These are phyloP conservation scores for Telfairia occidentalis DNA, from an alignment of 331 rosid species.

Conservation along the genomic window DNA sequence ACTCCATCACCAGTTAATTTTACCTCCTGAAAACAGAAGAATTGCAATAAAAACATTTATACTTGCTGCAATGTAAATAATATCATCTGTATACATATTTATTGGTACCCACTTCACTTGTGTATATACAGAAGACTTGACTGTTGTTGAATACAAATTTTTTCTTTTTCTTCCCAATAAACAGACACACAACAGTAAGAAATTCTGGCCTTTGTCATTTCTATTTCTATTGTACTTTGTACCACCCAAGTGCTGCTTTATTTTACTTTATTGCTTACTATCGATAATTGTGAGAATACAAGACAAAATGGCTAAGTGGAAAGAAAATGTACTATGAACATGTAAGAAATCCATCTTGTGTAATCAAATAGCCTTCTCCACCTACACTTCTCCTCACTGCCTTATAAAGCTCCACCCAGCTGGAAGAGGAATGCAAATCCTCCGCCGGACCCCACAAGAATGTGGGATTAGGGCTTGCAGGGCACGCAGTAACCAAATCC, in stretches of 20 bases:
- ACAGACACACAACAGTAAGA: neutral
- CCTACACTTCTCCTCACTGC: constrained; percentile 58
- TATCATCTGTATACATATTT: neutral
- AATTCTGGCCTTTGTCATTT: neutral
- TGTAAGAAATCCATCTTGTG: constrained; percentile 14
- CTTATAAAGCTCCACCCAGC: constrained; percentile 66
- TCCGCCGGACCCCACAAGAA: constrained; percentile 60
- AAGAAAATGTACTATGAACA: constrained; percentile 5
- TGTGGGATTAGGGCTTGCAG: constrained; percentile 80
- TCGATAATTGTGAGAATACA: neutral
- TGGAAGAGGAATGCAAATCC: constrained; percentile 49
- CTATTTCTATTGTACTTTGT: neutral
- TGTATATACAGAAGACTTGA: neutral
- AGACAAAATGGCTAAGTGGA: neutral
- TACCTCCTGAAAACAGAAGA: neutral
- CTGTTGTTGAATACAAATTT: neutral
- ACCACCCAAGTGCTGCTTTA: neutral
- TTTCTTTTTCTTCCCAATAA: neutral
- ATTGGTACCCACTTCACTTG: neutral
- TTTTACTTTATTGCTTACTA: constrained; percentile 1
- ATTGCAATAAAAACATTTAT: neutral
- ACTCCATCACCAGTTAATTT: neutral
- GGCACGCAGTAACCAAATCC: constrained; percentile 78
- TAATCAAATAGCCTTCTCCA: constrained; percentile 36
- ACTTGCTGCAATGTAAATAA: neutral